Percentiles rank a stretch among this genome's conserved stretches.
phyloP scores from a whole-genome alignment of 2,329 filamentous ascomycete species.

The Sordariomycetes sp. region DNA sequence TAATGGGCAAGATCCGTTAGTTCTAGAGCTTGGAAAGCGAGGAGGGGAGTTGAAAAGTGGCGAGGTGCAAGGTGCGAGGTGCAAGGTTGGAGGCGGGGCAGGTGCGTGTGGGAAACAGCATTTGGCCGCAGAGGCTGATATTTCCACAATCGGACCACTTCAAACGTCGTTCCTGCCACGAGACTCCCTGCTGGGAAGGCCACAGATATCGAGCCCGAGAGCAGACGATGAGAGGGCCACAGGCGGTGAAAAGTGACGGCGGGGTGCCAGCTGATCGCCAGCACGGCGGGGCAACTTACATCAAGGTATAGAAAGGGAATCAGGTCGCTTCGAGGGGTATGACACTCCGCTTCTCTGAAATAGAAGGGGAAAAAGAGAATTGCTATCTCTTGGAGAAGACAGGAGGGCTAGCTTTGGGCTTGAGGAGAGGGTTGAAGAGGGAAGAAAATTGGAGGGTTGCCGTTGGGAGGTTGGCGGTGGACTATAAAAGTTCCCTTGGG shows the following conservation, averaged over 20 bases:
- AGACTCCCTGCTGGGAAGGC: too few relatives aligned
- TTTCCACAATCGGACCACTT: too few relatives aligned
- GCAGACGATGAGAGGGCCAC: neutral
- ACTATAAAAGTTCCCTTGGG: conserved; percentile 1
- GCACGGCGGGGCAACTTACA: neutral
- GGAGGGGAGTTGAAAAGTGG: neutral
- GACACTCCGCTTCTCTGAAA: neutral
- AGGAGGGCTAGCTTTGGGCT: neutral
- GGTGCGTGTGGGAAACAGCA: too few relatives aligned
- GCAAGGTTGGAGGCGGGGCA: too few relatives aligned
- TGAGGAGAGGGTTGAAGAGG: conserved; percentile 5
- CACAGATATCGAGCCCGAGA: too few relatives aligned
- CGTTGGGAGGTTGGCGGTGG: conserved; percentile 3
- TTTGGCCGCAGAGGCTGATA: too few relatives aligned
- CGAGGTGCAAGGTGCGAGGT: neutral
- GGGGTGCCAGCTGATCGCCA: neutral
- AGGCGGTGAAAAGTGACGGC: neutral
- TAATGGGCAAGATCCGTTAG: neutral
- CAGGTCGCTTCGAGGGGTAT: neutral
- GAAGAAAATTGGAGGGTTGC: conserved; percentile 3
- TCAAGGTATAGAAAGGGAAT: neutral
- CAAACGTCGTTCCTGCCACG: too few relatives aligned
- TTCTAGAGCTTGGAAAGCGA: neutral
- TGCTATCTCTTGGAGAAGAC: neutral
- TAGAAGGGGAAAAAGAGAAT: neutral